A percentile compares a stretch with the other conserved stretches of the same genome.
Evolutionary conservation across 2,329 filamentous ascomycete species (phyloP).

Genomic region (Fusarium brevicatenulatum): DNA sequence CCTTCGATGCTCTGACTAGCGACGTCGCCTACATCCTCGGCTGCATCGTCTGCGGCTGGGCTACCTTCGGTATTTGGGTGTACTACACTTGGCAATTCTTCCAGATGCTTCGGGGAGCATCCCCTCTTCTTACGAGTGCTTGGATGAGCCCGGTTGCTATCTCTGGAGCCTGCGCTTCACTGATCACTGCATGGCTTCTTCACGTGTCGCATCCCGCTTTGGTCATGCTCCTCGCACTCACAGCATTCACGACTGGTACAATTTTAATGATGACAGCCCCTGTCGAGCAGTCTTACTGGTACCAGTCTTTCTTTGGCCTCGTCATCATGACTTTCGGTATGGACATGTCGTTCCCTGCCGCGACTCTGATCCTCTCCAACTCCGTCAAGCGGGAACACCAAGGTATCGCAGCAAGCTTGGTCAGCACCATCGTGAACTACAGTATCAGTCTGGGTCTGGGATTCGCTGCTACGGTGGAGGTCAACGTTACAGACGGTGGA

Average conservation of each 20-base stretch:
- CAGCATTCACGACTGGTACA: conserved; percentile 56
- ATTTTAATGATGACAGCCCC: conserved; percentile 60
- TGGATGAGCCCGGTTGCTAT: conserved; percentile 58
- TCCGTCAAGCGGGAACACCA: conserved; percentile 57
- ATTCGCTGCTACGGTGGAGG: conserved; percentile 72
- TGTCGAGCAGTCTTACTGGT: conserved; percentile 70
- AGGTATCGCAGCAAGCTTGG: conserved; percentile 62
- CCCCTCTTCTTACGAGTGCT: conserved; percentile 56
- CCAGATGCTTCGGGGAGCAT: conserved; percentile 53
- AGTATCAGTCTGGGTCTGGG: conserved; percentile 73
- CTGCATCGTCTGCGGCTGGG: conserved; percentile 65
- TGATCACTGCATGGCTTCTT: conserved; percentile 56
- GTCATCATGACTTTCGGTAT: conserved; percentile 70
- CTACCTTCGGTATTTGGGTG: conserved; percentile 64
- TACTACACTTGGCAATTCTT: conserved; percentile 63
- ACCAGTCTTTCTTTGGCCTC: conserved; percentile 67
- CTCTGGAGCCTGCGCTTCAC: conserved; percentile 56
- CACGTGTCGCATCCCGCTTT: conserved; percentile 46
- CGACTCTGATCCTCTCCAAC: conserved; percentile 68
- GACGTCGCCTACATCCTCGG: conserved; percentile 65
- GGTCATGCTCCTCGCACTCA: conserved; percentile 58
- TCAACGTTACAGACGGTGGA: conserved; percentile 46
- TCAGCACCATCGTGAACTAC: conserved; percentile 75
- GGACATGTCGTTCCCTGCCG: conserved; percentile 72
- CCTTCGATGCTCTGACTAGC: conserved; percentile 59